These are phyloP conservation scores for Podaxis sp. DNA, from an alignment of 768 basidiomycete species.

Conservation along the genomic window DNA sequence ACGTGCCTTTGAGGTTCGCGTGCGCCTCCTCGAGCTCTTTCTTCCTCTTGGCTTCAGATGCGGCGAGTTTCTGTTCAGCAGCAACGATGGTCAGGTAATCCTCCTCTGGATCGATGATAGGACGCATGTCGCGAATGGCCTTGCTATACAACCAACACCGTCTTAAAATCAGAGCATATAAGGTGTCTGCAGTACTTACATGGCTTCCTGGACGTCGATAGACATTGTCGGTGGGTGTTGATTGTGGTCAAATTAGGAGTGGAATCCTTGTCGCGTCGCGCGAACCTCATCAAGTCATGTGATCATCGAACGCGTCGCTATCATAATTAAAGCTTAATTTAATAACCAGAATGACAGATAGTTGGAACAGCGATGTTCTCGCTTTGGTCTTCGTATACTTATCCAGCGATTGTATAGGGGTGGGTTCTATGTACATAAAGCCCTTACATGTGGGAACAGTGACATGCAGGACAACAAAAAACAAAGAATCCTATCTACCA, in stretches of 20 bases:
- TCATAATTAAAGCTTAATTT: not conserved
- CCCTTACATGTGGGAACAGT: no score
- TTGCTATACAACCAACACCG: slow-evolving; percentile 39
- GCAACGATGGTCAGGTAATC: slow-evolving; percentile 76
- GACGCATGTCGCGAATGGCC: slow-evolving; percentile 66
- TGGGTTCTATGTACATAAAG: no score
- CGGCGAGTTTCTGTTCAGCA: slow-evolving; percentile 68
- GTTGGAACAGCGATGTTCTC: no score
- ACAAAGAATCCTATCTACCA: no score
- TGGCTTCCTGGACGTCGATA: slow-evolving; percentile 48
- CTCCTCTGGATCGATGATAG: slow-evolving; percentile 76
- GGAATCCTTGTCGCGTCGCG: not conserved
- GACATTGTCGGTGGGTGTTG: slow-evolving; percentile 23
- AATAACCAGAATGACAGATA: no score
- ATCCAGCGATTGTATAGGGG: no score
- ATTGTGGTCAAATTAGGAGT: not conserved
- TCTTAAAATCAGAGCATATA: not conserved
- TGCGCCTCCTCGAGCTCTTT: slow-evolving; percentile 72
- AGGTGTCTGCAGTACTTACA: slow-evolving; percentile 30
- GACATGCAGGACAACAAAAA: no score
- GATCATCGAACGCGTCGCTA: not conserved
- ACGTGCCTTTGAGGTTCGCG: slow-evolving; percentile 58
- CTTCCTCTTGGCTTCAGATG: slow-evolving; percentile 55
- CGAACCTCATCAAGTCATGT: not conserved
- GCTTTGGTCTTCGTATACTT: no score